These are phyloP conservation scores for Spergularia azorica DNA, from an alignment of 179 eudicot species.

Conservation along the genomic window DNA sequence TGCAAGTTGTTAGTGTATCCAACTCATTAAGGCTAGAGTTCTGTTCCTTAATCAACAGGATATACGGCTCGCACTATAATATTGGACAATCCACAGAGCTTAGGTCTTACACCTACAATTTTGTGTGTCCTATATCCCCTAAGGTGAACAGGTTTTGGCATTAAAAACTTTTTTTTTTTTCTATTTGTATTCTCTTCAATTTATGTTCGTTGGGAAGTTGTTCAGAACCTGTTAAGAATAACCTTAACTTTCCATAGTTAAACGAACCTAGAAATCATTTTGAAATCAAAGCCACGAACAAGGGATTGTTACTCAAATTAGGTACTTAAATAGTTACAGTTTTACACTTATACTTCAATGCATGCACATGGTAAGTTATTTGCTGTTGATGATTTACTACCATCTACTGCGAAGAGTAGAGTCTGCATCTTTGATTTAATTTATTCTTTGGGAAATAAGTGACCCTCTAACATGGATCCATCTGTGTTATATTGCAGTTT, in stretches of 20 bases:
- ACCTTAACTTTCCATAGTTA: not conserved
- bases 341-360: slow-evolving; percentile 1
- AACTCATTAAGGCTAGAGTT: too few relatives aligned
- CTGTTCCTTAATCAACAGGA: too few relatives aligned
- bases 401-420: not conserved
- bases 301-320: too few relatives aligned
- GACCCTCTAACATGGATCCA: not conserved
- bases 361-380: not conserved
- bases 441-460: not conserved
- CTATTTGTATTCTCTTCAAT: not conserved
- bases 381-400: not conserved
- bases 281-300: not conserved
- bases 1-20: too few relatives aligned
- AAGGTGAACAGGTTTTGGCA: not conserved
- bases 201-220: not conserved
- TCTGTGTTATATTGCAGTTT: slow-evolving; percentile 50
- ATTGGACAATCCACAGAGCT: too few relatives aligned
- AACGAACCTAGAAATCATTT: not conserved
- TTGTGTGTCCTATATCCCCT: too few relatives aligned
- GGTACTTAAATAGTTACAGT: not conserved
- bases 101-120: too few relatives aligned
- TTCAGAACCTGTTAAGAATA: not conserved
- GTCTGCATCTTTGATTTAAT: not conserved
- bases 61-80: too few relatives aligned
- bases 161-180: not conserved